Base-by-base conservation (phyloP, 768 basidiomycete species). In the Lactifluus piperatus region DNA sequence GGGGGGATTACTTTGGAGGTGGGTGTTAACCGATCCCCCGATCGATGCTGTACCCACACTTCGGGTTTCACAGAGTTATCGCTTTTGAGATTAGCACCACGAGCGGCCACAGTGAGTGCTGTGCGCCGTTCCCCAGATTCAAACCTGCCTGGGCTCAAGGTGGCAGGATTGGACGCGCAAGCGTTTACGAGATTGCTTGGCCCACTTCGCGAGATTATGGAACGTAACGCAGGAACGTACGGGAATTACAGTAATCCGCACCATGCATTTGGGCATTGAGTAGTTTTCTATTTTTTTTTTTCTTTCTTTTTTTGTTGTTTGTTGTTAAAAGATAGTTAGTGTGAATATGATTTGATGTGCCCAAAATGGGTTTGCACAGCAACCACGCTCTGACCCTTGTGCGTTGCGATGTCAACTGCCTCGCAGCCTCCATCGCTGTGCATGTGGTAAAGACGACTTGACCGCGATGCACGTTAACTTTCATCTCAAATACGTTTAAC, bases 1-100 rank as follows among this genome's bases (percentile, higher is more conserved):
- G 94, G 68, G 95, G 95, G 7, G 94, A 99, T 70, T 99, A 98
- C 77, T 99, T 99, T 74, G 95, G 95, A 74, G 95, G 94, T 94
- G 64, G 70, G 84, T 53, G 8, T 59, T 52, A 13, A 37, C 36
- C 30, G n/a, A 32, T 43, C 26, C 6, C 30, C 22, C 43, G 4
- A 41, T 22, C n/a, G 24, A 48, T 41, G 43, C 43, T 37, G 18
- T 45, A 30, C 52, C 5, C 48, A 55, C 20, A 27, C 14, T 36
- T 24, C n/a, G n/a, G n/a, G 43, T 11, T 56, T 18, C 39, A 13
- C 73, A 98, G 95, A 99, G 72, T 77, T 99, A 11, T 93, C 95
- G 7, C 76, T 99, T 24, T 79, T 99, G 56, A 86, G 88, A 59
- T 79, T 86, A 13, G 89, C 87, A 43, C 93, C 94, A 16, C 88